Evolutionary conservation across 371 early-diverging fungal genomes (phyloP), one percentile per base, ranked within the genome.

Genomic region (Syncephalastrum monosporum): DNA sequence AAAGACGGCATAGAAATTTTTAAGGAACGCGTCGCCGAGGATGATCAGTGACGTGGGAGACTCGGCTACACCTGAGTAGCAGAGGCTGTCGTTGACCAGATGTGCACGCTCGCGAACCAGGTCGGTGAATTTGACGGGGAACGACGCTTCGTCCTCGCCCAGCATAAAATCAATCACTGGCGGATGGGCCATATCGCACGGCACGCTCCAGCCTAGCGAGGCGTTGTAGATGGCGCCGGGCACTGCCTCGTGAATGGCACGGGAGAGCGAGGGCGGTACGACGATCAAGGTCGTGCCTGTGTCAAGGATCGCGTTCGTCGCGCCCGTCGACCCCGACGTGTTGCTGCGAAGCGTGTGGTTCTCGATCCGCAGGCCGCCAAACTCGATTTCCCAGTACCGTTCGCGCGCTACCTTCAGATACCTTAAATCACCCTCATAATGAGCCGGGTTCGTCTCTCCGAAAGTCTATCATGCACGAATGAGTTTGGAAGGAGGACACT

Each of bases 201-300:
- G 81, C 23, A 82, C 59, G 27, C 71, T 68, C 83, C 81, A 82
- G 4, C 83, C 81, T 42, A 64, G 59, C 12, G 54, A 27, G 1
- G 42, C 41, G 47, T 71, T 71, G 46, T 68, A 75, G 7, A 61
- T 38, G 6, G 83, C 66, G 6, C 74, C 78, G n/a, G 78, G 77
- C 19, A 82, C 79, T 0, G 56, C 56, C 7, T 53, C 59, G 56
- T 82, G 83, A 27, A 82, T 69, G 3, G 65, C 62, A 15, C 63
- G 54, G 4, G 78, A 68, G 5, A 81, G 54, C 7, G 54, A 53
- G 1, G 69, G 47, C 4, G 83, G 81, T 0, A 68, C 38, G 25
- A 76, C 57, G 17, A 71, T 65, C 17, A 72, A 50, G 1, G 67
- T 63, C 38, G 67, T 81, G 51, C 83, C 83, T 12, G 83, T 81